These are phyloP conservation scores for Tricholoma terreum DNA, from an alignment of 768 basidiomycete species.

Conservation along the genomic window DNA sequence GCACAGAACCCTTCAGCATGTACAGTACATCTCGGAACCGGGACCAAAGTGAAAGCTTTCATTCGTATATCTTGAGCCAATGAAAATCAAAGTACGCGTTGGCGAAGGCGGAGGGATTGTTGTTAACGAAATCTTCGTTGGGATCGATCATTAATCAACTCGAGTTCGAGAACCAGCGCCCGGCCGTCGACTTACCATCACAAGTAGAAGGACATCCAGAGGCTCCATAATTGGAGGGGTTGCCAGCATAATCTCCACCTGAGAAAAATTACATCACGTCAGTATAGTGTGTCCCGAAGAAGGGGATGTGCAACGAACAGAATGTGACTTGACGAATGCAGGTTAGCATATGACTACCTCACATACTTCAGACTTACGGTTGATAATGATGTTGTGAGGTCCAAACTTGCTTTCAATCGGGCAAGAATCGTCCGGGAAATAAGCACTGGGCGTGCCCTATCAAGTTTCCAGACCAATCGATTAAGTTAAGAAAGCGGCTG, in stretches of 20 bases:
- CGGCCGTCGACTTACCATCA: conserved; percentile 35
- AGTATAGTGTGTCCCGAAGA: not conserved
- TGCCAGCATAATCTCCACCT: conserved; percentile 63
- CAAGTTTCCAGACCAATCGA: not conserved
- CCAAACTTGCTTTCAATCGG: conserved; percentile 53
- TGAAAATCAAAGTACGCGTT: conserved; percentile 74
- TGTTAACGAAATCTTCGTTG: conserved; percentile 55
- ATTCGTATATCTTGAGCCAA: conserved; percentile 44
- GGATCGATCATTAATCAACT: not conserved
- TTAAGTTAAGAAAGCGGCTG: not conserved
- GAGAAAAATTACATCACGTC: not conserved
- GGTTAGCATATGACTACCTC: not conserved
- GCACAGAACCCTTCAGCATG: not conserved
- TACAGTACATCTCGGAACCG: not conserved
- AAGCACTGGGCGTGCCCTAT: conserved; percentile 57
- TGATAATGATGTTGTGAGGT: conserved; percentile 62
- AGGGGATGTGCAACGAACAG: conserved; percentile 38
- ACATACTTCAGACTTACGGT: conserved; percentile 32
- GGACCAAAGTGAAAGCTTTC: not conserved
- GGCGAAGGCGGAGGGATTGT: conserved; percentile 62
- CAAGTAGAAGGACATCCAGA: conserved; percentile 57
- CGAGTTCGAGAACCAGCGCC: not conserved
- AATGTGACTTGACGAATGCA: conserved; percentile 43
- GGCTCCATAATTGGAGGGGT: conserved; percentile 29
- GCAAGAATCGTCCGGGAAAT: conserved; percentile 60